These are phyloP conservation scores for Schwanniomyces yamadae DNA, from an alignment of 805 yeast genomes.

Conservation along the genomic window DNA sequence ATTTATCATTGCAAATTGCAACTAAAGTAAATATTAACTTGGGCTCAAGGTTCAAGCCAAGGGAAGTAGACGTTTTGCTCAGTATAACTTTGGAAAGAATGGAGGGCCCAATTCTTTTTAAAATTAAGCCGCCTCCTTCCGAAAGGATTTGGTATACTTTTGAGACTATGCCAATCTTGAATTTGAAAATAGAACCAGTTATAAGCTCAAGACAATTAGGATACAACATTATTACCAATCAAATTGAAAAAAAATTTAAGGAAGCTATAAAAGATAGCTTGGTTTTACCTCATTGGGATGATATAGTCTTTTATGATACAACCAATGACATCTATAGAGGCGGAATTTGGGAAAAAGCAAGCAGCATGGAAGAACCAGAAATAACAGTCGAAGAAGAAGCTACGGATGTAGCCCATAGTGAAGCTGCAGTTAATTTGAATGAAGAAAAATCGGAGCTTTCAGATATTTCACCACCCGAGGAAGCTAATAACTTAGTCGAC, in stretches of 20 bases:
- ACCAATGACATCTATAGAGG: slow-evolving; percentile 76
- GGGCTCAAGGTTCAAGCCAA: slow-evolving; percentile 70
- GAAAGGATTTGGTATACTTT: slow-evolving; percentile 90
- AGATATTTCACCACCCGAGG: background rate
- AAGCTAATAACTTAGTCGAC: too few species aligned
- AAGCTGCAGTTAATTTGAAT: slow-evolving; percentile 4
- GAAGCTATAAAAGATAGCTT: slow-evolving; percentile 78
- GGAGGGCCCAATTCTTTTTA: slow-evolving; percentile 69
- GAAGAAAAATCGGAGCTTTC: slow-evolving; percentile 12
- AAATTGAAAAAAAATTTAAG: slow-evolving; percentile 72
- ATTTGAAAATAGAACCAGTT: slow-evolving; percentile 82
- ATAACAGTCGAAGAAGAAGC: background rate
- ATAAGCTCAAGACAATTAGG: slow-evolving; percentile 81
- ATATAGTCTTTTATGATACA: slow-evolving; percentile 68
- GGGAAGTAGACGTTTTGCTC: slow-evolving; percentile 73
- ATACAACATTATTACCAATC: slow-evolving; percentile 74
- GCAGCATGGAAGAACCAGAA: slow-evolving; percentile 12
- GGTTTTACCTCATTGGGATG: slow-evolving; percentile 89
- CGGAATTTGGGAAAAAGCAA: slow-evolving; percentile 78
- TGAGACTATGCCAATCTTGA: slow-evolving; percentile 72
- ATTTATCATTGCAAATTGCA: slow-evolving; percentile 70
- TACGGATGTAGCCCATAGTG: background rate
- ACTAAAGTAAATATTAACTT: slow-evolving; percentile 76
- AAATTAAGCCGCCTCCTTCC: slow-evolving; percentile 87
- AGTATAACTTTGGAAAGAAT: slow-evolving; percentile 65